Evolutionary conservation across 2,329 filamentous ascomycete species (phyloP).

Genomic region (Aspergillus awamori): DNA sequence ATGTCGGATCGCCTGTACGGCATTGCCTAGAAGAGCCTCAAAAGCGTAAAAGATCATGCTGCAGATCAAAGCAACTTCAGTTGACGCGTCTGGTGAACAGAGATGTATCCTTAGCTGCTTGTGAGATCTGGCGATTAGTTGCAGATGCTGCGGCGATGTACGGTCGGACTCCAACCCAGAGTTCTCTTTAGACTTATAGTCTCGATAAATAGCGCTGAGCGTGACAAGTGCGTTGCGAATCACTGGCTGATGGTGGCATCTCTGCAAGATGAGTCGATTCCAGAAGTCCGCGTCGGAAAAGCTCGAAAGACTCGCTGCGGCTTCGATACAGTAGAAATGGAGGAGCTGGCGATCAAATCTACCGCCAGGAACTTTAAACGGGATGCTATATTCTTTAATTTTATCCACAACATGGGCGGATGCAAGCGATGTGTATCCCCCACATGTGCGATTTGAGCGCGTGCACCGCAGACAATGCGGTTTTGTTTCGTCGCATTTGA

Average conservation of each 20-base stretch:
- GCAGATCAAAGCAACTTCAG: slow-evolving; percentile 28
- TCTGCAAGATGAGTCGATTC: slow-evolving; percentile 24
- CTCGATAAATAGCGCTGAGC: slow-evolving; percentile 24
- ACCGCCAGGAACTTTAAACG: slow-evolving; percentile 29
- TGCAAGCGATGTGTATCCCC: not conserved
- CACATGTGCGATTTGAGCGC: slow-evolving; percentile 9
- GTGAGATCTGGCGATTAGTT: slow-evolving; percentile 27
- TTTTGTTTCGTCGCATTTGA: slow-evolving; percentile 18
- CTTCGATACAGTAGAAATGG: slow-evolving; percentile 28
- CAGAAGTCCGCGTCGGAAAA: slow-evolving; percentile 27
- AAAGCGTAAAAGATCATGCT: slow-evolving; percentile 31
- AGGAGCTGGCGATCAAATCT: slow-evolving; percentile 28
- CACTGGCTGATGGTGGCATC: slow-evolving; percentile 26
- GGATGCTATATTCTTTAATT: slow-evolving; percentile 26
- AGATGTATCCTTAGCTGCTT: slow-evolving; percentile 29
- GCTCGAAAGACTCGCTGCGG: slow-evolving; percentile 19
- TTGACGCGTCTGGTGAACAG: slow-evolving; percentile 19
- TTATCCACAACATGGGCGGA: not conserved
- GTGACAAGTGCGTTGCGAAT: slow-evolving; percentile 27
- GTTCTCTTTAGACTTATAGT: slow-evolving; percentile 1
- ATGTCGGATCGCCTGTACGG: slow-evolving; percentile 26
- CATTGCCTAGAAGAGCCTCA: slow-evolving; percentile 29
- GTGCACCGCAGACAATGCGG: slow-evolving; percentile 15
- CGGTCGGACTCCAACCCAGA: not conserved
- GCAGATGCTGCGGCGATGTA: slow-evolving; percentile 9